phyloP scores from a whole-genome alignment of 768 basidiomycete species.

The Termitomyces eurrhizus region DNA sequence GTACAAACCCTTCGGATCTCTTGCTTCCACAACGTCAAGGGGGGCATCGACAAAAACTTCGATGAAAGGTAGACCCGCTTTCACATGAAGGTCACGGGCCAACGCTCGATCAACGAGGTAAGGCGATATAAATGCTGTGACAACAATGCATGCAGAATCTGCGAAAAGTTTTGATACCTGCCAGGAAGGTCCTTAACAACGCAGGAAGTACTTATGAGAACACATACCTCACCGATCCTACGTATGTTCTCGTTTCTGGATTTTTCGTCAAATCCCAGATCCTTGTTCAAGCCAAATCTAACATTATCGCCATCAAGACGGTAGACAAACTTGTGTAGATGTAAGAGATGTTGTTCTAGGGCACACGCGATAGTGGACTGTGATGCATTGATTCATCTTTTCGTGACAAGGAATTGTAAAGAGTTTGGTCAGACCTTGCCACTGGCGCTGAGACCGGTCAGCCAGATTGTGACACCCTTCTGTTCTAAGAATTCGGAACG shows the following conservation, averaged over 20 bases:
- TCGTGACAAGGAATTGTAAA: neutral
- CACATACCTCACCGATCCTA: constrained; percentile 85
- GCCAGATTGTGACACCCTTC: constrained; percentile 90
- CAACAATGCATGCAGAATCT: constrained; percentile 76
- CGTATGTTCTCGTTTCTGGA: constrained; percentile 96
- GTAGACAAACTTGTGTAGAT: constrained; percentile 81
- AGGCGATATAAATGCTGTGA: constrained; percentile 99
- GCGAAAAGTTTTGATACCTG: constrained; percentile 95
- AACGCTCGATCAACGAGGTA: constrained; percentile 82
- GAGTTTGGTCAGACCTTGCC: constrained; percentile 64
- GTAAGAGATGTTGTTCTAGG: constrained; percentile 91
- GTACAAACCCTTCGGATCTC: constrained; percentile 97
- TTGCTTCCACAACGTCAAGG: constrained; percentile 77
- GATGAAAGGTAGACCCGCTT: constrained; percentile 73
- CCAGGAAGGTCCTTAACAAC: constrained; percentile 4
- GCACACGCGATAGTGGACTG: constrained; percentile 98
- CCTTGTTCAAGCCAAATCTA: constrained; percentile 94
- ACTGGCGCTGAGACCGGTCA: constrained; percentile 93
- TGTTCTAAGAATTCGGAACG: constrained; percentile 68
- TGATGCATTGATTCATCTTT: neutral
- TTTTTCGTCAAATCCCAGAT: constrained; percentile 89
- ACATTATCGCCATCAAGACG: constrained; percentile 96
- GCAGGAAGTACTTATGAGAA: neutral
- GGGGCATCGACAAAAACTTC: constrained; percentile 97
- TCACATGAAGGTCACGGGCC: constrained; percentile 79